Base-by-base conservation (phyloP, 495 filamentous ascomycete genomes). In the Lasiosphaeriaceae sp. region DNA sequence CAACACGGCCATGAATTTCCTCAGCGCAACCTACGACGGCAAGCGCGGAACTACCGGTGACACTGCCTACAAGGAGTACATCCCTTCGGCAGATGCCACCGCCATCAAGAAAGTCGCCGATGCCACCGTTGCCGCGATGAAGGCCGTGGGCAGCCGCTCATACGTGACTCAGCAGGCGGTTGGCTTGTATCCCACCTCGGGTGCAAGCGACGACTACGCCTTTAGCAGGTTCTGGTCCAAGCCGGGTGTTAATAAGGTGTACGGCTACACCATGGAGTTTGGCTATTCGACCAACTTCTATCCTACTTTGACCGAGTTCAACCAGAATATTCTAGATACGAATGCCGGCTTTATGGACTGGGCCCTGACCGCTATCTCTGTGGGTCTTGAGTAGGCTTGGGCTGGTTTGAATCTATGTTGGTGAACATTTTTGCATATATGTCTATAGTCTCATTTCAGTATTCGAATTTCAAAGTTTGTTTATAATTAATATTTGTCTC, bases 221-320 rank as follows among this genome's bases (percentile, higher is more conserved):
- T 71, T 71, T 49, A 58, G 56, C 16, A 47, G 71, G 20, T 63
- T 58, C 46, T 59, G 60, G 46, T 57, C 53, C 44, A 60, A 74
- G 26, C 23, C 55, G 1, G 60, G 59, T 3, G 64, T 61, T 47
- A 72, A 68, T 44, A 66, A 69, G 60, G 66, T 73, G 11, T 70
- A 71, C 47, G 71, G 67, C 3, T 75, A 67, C 37, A 74, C 70
- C 0, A 58, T 78, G 44, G 73, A 78, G 62, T 78, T 78, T 65
- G 75, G 75, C 0, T 69, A 67, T 43, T 52, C 60, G 23, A 75
- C 70, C 44, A 68, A 64, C 47, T 77, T 75, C 48, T 77, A 77
- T 39, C 74, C 74, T 0, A 68, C 71, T 0, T 31, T 44, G 0
- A 50, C 56, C n/a, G 62, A 72, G 65, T 71, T 66, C 47, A 63